Evolutionary conservation across 768 basidiomycete genomes (phyloP).

Genomic region (Leccinum olivaceopallidum): DNA sequence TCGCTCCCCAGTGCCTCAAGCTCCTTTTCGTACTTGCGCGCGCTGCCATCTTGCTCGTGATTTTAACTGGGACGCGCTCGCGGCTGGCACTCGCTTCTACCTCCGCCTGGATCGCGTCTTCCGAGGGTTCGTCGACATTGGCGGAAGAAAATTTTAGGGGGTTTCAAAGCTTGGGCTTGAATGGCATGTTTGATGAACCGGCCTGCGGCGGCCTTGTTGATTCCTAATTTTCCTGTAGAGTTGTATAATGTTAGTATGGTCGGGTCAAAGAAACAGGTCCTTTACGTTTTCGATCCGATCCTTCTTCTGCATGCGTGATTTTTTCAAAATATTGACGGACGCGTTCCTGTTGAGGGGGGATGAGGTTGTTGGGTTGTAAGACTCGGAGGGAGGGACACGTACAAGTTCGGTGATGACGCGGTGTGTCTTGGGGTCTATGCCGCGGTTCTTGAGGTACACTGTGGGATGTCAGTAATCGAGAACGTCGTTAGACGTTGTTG

Average conservation of each 20-base stretch:
- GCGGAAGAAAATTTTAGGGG: conserved; percentile 16
- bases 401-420: conserved; percentile 65
- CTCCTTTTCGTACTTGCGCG: too few species aligned
- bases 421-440: conserved; percentile 79
- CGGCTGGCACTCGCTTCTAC: conserved; percentile 13
- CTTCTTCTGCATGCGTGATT: conserved; percentile 57
- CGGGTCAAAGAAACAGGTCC: too few species aligned
- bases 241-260: too few species aligned
- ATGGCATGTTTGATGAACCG: conserved; percentile 88
- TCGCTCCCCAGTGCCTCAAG: too few species aligned
- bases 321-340: conserved; percentile 61
- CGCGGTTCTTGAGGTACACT: conserved; percentile 84
- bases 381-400: conserved; percentile 3
- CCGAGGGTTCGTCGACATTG: conserved; percentile 32
- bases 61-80: conserved; percentile 47
- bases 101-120: not conserved
- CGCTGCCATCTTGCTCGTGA: conserved; percentile 40
- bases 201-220: conserved; percentile 78
- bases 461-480: conserved; percentile 35
- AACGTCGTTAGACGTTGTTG: not conserved
- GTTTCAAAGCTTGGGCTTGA: conserved; percentile 49
- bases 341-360: conserved; percentile 46
- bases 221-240: conserved; percentile 37
- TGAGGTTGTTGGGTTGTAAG: too few species aligned
- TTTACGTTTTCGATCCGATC: conserved; percentile 49